Evolutionary conservation across 805 yeast species (phyloP), one percentile per base, ranked within the genome.

Genomic region (Hanseniaspora vineae): DNA sequence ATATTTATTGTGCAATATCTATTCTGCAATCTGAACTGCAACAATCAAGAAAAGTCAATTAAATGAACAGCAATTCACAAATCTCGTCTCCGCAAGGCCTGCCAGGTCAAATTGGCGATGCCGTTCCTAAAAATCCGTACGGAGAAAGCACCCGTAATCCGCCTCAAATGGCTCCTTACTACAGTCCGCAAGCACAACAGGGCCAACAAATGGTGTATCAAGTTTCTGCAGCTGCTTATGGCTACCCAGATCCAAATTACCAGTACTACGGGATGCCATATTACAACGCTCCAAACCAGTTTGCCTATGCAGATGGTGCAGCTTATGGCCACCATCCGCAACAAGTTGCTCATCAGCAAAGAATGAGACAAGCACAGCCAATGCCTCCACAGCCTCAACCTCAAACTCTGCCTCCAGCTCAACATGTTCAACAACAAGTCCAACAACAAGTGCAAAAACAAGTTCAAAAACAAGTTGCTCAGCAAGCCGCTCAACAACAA

Each of bases 381-480:
- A 20, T 23, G n/a, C 31, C 51, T 51, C 44, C 59, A 55, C 52
- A 56, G 56, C 51, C 61, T 55, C 49, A 51, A 44, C 59, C 17
- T n/a, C 40, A 14, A 33, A n/a, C 6, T 10, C 3, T n/a, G 4
- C 40, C 40, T n/a, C 40, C 17, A 37, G 19, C 15, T 10, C 40
- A 37, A 37, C 40, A 37, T 5, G 19, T 10, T 59, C 45, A 54
- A 56, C 58, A 56, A 51, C 46, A 50, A 51, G 47, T 53, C 55
- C 44, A 53, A 54, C 44, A 35, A 46, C 42, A 55, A 54, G 51
- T 54, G 49, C 48, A 63, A 62, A 44, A 51, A 54, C 48, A 52
- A 49, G 62, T 58, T 37, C 60, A 60, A 53, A 54, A 53, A 48
- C 58, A 57, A 49, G 59, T 57, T 37, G 31, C 32, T 12, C 31